Base-by-base conservation (phyloP, 345 rosid genomes). In the Aegle marmelos region DNA sequence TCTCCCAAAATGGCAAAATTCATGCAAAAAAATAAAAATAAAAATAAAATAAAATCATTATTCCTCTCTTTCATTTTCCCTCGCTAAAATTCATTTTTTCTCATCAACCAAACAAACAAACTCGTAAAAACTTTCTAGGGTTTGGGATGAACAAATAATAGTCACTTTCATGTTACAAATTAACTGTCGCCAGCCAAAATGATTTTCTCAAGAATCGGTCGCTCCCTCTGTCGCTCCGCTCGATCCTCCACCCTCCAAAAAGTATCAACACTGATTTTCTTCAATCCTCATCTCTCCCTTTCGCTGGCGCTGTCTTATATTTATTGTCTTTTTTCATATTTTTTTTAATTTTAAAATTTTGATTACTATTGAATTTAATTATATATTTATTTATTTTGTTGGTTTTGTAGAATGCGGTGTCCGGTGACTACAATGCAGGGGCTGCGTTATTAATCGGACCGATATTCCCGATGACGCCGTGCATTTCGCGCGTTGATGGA, bases 141-240 rank as follows among this genome's bases (percentile, higher is more conserved):
- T 59, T 24, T 14, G 17, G 8, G 1, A 25, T 73, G 9, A 37
- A 36, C 13, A 39, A 37, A 3, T 73, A 78, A n/a, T 79, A 45
- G 13, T 79, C 70, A 75, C 71, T 77, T 28, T 36, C 27, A 24
- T 72, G 60, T 58, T 50, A 1, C 54, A 34, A 2, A 45, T 45
- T 13, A 45, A 45, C 50, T 45, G 13, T 45, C 50, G 50, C 50
- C 17, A 45, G 13, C 10, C 21, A 56, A 34, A 24, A 86, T 88
- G 88, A 75, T 82, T 27, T 65, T 84, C 74, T 84, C 87, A 31
- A 78, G 82, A 74, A 69, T 83, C 36, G 70, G 45, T 58, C 80
- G 84, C 76, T 50, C 82, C 37, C 34, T 83, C 24, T 53, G 65
- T 54, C 87, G 81, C 45, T 74, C 82, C 10, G 25, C 72, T 50